A percentile compares a stretch with the other conserved stretches of the same genome.
phyloP scores from a whole-genome alignment of 2,329 filamentous ascomycete species.

The Colletotrichum liriopes region DNA sequence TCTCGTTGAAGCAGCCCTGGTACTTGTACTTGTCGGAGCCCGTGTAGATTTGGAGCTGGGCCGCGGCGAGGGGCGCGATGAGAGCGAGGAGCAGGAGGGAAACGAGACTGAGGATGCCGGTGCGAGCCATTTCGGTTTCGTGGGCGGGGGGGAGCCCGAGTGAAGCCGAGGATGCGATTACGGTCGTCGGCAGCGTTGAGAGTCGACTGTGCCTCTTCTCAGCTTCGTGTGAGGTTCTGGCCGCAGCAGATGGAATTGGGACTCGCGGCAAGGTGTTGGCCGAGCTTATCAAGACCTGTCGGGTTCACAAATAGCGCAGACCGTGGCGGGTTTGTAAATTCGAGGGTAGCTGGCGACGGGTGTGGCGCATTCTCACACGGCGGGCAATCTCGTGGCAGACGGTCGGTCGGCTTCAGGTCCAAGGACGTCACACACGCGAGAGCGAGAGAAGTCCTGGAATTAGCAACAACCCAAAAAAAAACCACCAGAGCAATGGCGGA shows the following conservation, averaged over 20 bases:
- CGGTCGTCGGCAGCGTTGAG: not conserved
- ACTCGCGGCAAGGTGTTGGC: not conserved
- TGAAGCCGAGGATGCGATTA: not conserved
- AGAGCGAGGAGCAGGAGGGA: constrained; percentile 41
- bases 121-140: constrained; percentile 25
- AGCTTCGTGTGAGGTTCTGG: not conserved
- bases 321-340: not conserved
- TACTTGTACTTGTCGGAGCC: constrained; percentile 61
- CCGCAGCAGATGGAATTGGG: not conserved
- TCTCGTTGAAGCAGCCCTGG: constrained; percentile 73
- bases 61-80: constrained; percentile 41
- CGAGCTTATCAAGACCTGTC: not conserved
- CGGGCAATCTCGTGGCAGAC: not conserved
- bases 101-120: constrained; percentile 7
- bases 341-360: constrained; percentile 2
- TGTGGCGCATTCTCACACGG: constrained; percentile 13
- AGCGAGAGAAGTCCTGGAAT: not conserved
- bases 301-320: not conserved
- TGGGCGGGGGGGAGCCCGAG: not conserved
- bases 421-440: not conserved
- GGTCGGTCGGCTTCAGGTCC: not conserved
- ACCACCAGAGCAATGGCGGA: not conserved
- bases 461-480: not conserved
- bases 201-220: not conserved
- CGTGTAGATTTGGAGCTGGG: constrained; percentile 53